Evolutionary conservation across 306 rosid species (phyloP).

Genomic region (Canavalia gladiata): DNA sequence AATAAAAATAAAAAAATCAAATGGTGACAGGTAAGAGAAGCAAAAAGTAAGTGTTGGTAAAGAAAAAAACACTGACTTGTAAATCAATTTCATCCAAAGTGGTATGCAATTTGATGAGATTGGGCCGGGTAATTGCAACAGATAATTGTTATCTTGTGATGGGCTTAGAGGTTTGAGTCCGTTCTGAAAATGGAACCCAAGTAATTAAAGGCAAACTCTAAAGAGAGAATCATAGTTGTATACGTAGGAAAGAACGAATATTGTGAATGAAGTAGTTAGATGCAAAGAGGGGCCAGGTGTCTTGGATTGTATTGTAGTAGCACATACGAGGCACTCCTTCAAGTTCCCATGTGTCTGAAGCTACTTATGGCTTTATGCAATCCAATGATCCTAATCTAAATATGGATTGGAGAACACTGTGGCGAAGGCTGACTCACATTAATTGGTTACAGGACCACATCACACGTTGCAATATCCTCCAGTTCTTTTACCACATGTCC

Average conservation of each 20-base stretch:
- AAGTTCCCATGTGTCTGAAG: slow-evolving; percentile 47
- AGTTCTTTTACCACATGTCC: slow-evolving; percentile 53
- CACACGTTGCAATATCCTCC: slow-evolving; percentile 55
- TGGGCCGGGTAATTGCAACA: neutral
- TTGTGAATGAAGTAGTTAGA: too few species aligned
- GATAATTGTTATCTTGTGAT: neutral
- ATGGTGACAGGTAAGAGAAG: neutral
- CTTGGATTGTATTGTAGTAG: neutral
- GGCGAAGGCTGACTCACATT: slow-evolving; percentile 45
- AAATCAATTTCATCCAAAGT: neutral
- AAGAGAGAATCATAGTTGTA: too few species aligned
- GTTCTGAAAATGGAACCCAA: neutral
- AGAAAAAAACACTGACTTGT: neutral
- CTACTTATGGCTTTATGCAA: too few species aligned
- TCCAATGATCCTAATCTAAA: slow-evolving; percentile 36
- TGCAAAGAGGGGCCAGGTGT: slow-evolving; percentile 17
- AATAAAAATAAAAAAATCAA: neutral
- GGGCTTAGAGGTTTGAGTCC: neutral
- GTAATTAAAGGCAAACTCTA: neutral
- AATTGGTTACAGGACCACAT: neutral
- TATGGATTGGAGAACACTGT: neutral
- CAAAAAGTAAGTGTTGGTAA: neutral
- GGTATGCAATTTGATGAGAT: neutral
- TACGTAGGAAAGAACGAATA: too few species aligned
- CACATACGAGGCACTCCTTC: neutral